Base-by-base conservation (phyloP, 2,329 filamentous ascomycete species). In the Talaromyces sp. region DNA sequence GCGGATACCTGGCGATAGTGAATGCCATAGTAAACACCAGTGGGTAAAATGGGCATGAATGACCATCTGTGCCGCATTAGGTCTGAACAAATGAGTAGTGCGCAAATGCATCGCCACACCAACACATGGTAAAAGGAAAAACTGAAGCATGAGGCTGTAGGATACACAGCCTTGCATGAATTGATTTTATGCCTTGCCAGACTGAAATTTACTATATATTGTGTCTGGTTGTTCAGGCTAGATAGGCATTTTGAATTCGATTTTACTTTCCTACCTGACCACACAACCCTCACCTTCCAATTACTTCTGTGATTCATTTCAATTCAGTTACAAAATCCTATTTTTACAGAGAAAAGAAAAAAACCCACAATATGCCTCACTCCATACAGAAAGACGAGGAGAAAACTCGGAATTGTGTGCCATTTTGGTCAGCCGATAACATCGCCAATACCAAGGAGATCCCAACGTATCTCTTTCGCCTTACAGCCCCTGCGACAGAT, bases 391-490 rank as follows among this genome's bases (percentile, higher is more conserved):
- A 37, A 25, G 52, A 39, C 11, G 52, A 56, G 10, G 17, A 37
- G 4, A 9, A 1, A 17, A 15, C 10, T 22, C 52, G 52, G 5
- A 39, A 56, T 4, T 9, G 25, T 7, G 33, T 56, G 9, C 31
- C 52, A 25, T 56, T 56, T 37, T 56, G 33, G 52, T 39, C 33
- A 39, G 19, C n/a, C n/a, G n/a, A 39, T 17, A 25, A 22, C 1
- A n/a, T 22, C 33, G 10, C 11, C 19, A 8, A 37, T 11, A 56
- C 31, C 52, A 25, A 7, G 33, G 33, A 37, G 33, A 56, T 56
- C 3, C 52, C 52, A 2, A 56, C 52, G n/a, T 56, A 56, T 56
- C 52, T 56, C 52, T 56, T 56, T 37, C 52, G 52, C 5, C 52
- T 56, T 19, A 56, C n/a, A 15, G 33, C n/a, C 33, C 33, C 52